phyloP scores from a whole-genome alignment of 2,329 filamentous ascomycete species.

The Diplodia intermedia region DNA sequence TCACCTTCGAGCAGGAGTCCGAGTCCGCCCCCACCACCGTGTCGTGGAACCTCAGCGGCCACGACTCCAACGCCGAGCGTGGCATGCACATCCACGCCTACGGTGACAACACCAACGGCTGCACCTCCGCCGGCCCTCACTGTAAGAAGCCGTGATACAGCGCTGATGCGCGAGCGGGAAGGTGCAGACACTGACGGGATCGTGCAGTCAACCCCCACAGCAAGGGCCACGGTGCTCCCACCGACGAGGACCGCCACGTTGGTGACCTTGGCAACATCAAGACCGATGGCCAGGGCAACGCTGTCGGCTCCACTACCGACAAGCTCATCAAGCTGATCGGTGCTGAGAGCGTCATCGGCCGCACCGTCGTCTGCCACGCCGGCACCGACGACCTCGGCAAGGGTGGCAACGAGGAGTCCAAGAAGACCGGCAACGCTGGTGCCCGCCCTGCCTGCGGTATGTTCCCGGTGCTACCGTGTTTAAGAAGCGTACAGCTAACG shows the following conservation, averaged over 20 bases:
- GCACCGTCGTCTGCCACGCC: conserved; percentile 91
- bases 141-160: conserved; percentile 65
- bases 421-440: conserved; percentile 98
- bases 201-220: conserved; percentile 85
- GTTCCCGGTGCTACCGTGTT: conserved; percentile 21
- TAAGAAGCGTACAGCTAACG: conserved; percentile 27
- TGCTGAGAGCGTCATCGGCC: conserved; percentile 93
- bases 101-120: conserved; percentile 99
- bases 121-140: conserved; percentile 97
- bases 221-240: conserved; percentile 90
- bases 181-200: conserved; percentile 26
- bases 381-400: conserved; percentile 97
- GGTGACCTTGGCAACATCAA: conserved; percentile 97
- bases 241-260: conserved; percentile 86
- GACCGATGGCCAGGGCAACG: conserved; percentile 91
- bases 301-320: conserved; percentile 81
- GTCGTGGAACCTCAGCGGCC: conserved; percentile 88
- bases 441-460: conserved; percentile 88
- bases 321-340: conserved; percentile 94
- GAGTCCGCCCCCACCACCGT: conserved; percentile 85
- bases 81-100: conserved; percentile 99
- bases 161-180: conserved; percentile 8
- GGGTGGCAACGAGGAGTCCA: conserved; percentile 90
- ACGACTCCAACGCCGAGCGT: conserved; percentile 94
- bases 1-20: conserved; percentile 90